These are phyloP conservation scores for Nissolia schottii DNA, from an alignment of 306 rosid genomes.

Conservation along the genomic window DNA sequence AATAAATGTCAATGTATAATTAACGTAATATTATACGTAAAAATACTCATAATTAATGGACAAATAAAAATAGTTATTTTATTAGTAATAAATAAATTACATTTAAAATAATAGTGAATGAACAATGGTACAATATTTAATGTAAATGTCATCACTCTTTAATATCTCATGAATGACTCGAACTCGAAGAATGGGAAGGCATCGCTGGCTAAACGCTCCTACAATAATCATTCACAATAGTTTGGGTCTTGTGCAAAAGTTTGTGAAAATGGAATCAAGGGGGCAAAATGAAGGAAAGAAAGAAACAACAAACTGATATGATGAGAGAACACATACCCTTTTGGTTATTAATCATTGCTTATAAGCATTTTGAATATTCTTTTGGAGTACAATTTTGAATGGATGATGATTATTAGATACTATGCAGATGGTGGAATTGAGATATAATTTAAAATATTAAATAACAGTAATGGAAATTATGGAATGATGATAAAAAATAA, in stretches of 20 bases:
- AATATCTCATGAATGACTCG: neutral
- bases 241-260: neutral
- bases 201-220: neutral
- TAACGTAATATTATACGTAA: too few relatives aligned
- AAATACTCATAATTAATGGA: too few relatives aligned
- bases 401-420: neutral
- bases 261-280: conserved; percentile 10
- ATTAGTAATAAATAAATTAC: too few relatives aligned
- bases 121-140: too few relatives aligned
- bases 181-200: neutral
- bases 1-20: too few relatives aligned
- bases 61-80: too few relatives aligned
- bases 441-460: neutral
- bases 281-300: neutral
- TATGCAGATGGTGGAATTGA: neutral
- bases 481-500: neutral
- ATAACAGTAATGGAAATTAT: neutral
- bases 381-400: neutral
- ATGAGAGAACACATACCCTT: neutral
- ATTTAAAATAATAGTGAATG: too few relatives aligned
- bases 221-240: conserved; percentile 10
- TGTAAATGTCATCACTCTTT: too few relatives aligned
- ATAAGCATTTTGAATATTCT: neutral
- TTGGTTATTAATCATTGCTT: neutral
- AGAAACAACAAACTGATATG: neutral